These are phyloP conservation scores for Gracilariopsis chorda DNA, from an alignment of 23 red algal genomes.

Conservation along the genomic window DNA sequence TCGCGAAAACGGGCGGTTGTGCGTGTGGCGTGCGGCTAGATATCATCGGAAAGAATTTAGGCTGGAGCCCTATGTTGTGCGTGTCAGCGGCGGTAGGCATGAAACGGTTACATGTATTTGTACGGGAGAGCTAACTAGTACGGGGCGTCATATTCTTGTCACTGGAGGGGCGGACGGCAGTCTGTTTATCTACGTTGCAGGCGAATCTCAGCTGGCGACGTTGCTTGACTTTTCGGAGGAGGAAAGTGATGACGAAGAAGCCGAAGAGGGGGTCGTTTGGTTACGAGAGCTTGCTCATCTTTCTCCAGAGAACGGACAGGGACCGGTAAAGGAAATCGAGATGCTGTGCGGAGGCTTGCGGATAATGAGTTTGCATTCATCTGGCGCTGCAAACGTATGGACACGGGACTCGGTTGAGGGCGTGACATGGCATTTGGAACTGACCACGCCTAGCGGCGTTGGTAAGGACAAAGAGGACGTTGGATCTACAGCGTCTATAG, in stretches of 20 bases:
- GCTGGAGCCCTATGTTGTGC: slow-evolving; percentile 24
- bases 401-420: slow-evolving; percentile 10
- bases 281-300: slow-evolving; percentile 41
- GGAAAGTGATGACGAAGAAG: slow-evolving; percentile 32
- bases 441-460: background rate
- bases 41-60: background rate
- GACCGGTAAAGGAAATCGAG: slow-evolving; percentile 30
- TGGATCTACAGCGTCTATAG: slow-evolving; percentile 9
- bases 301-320: background rate
- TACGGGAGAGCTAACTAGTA: slow-evolving; percentile 3
- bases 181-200: slow-evolving; percentile 37
- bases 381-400: slow-evolving; percentile 39
- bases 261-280: slow-evolving; percentile 25
- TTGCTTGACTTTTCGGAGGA: background rate
- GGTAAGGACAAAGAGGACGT: background rate
- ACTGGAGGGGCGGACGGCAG: slow-evolving; percentile 48
- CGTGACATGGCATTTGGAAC: slow-evolving; percentile 26
- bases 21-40: slow-evolving; percentile 22
- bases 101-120: slow-evolving; percentile 3
- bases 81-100: slow-evolving; percentile 11
- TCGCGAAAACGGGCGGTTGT: slow-evolving; percentile 8
- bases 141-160: slow-evolving; percentile 23
- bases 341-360: slow-evolving; percentile 18
- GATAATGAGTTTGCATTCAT: slow-evolving; percentile 10
- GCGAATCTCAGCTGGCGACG: slow-evolving; percentile 10